Percentiles rank a stretch among this genome's conserved stretches.
Evolutionary conservation across 495 filamentous ascomycete species (phyloP).

Genomic region (Aspergillus incahuasiensis): DNA sequence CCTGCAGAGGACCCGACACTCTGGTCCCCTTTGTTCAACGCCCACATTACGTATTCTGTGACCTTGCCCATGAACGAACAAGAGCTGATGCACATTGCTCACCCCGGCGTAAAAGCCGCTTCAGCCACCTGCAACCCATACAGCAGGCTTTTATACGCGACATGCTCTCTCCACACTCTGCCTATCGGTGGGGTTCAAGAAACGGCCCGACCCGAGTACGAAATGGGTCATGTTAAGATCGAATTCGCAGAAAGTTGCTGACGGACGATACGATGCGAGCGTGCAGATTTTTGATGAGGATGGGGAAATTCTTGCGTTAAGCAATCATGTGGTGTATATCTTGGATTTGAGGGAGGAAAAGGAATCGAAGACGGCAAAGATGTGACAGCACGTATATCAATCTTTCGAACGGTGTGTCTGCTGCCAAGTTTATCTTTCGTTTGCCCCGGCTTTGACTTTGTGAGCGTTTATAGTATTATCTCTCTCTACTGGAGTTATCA

Average conservation of each 20-base stretch:
- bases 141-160: conserved; percentile 14
- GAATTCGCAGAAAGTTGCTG: conserved; percentile 16
- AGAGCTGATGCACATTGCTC: neutral
- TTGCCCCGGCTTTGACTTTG: no score
- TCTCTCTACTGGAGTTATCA: no score
- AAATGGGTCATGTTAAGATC: conserved; percentile 21
- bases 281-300: conserved; percentile 17
- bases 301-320: conserved; percentile 16
- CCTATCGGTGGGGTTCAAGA: conserved; percentile 24
- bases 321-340: conserved; percentile 20
- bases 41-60: neutral
- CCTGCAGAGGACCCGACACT: neutral
- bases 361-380: neutral
- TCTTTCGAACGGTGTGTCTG: no score
- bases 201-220: conserved; percentile 17
- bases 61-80: neutral
- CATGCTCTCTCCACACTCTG: conserved; percentile 23
- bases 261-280: conserved; percentile 21
- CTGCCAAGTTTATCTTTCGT: no score
- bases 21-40: neutral
- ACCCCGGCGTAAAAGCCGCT: conserved; percentile 12
- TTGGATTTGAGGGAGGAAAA: neutral
- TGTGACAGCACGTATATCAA: neutral
- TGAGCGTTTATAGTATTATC: no score
- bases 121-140: conserved; percentile 23